Base-by-base conservation (phyloP, 208 protist species). In the Wallacemonas sp. region DNA sequence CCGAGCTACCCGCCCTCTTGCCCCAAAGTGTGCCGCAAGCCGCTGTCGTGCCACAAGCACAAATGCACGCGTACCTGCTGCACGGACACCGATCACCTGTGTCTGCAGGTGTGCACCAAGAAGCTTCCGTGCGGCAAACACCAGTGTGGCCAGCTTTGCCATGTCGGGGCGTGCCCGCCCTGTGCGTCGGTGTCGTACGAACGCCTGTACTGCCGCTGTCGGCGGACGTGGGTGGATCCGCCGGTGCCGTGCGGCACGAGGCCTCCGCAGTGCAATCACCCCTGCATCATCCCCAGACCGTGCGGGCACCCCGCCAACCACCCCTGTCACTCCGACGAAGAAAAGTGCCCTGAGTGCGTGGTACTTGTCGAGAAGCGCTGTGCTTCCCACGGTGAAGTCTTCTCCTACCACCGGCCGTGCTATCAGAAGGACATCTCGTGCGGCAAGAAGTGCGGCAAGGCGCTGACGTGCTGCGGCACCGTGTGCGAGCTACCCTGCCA, bases 221-320 rank as follows among this genome's bases (percentile, higher is more conserved):
- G 85, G 26, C 69, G 74, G 10, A 91, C 90, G 0, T 90, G 85
- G 71, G 60, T 96, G 21, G 82, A 91, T 22, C 91, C 94, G 42
- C 94, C 94, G 24, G 84, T 98, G 34, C 89, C 89, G 48, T 98
- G 94, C 59, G 90, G 90, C 21, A 95, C 91, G 30, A 73, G 64
- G 58, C 84, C 83, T n/a, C 94, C 94, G 12, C 42, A 39, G 42
- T 98, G 94, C 67, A 79, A 60, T 30, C 68, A 93, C 54, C 81
- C 81, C 2, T 98, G 94, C 69, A 69, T 58, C 24, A 66, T 92
- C 15, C 82, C 82, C 2, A 83, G 92, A 12, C 64, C 78, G 2
- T 98, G 94, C 68, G 87, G 84, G n/a, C 94, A 98, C 66, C 79
- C 88, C 1, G 41, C 87, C 1, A 83, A 94, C 36, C 91, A 96